These are phyloP conservation scores for Leersia perrieri DNA, from an alignment of 176 grass and related monocot genomes.

Conservation along the genomic window DNA sequence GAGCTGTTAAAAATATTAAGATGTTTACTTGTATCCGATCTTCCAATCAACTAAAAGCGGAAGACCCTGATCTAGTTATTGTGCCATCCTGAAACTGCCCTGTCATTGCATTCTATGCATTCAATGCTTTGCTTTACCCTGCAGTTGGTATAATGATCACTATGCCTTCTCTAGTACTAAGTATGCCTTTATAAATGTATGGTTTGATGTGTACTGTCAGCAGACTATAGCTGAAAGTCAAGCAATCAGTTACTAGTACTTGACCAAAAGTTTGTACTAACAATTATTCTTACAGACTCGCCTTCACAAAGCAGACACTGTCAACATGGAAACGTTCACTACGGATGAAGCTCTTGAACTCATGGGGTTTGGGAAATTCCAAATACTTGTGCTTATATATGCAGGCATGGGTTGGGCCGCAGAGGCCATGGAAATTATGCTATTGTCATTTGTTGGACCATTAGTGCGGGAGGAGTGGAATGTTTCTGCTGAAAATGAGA, in stretches of 20 bases:
- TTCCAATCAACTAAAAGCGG: not conserved
- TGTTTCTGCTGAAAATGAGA: constrained; percentile 54
- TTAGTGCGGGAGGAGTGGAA: constrained; percentile 61
- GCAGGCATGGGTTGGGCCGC: constrained; percentile 76
- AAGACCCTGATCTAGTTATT: not conserved
- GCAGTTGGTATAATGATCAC: not conserved
- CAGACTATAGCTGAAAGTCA: not conserved
- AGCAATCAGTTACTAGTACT: not conserved
- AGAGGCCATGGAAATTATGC: constrained; percentile 87
- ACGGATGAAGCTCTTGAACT: constrained; percentile 59
- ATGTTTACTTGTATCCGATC: not conserved
- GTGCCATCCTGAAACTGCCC: not conserved
- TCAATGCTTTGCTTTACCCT: not conserved
- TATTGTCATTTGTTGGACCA: constrained; percentile 82
- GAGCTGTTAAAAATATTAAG: not conserved
- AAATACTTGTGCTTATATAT: constrained; percentile 69
- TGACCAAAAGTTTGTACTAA: not conserved
- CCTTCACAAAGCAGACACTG: constrained; percentile 27
- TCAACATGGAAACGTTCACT: constrained; percentile 55
- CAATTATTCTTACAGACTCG: not conserved
- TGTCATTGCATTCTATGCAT: not conserved
- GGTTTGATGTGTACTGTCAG: not conserved
- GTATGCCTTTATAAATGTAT: not conserved
- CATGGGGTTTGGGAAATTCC: constrained; percentile 82
- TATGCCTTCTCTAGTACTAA: not conserved